These are phyloP conservation scores for bread wheat (Triticum aestivum) DNA, from an alignment of 176 grass and related monocot genomes.

Conservation along the genomic window IWGSC_CS_RefSeq_v2.1 NC_057800.1:445677261-445677760, in stretches of 20 bases:
- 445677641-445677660: too few relatives aligned
- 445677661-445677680: too few relatives aligned
- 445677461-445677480: neutral
- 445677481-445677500: neutral
- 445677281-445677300: slow-evolving; percentile 17
- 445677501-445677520: neutral
- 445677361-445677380: neutral
- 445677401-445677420: neutral
- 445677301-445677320: neutral
- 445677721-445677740: too few relatives aligned
- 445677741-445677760: too few relatives aligned
- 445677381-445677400: neutral
- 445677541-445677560: neutral
- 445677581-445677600: too few relatives aligned
- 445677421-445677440: neutral
- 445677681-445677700: too few relatives aligned
- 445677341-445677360: neutral
- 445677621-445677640: too few relatives aligned
- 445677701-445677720: too few relatives aligned
- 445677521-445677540: neutral
- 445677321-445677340: neutral
- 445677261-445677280: slow-evolving; percentile 51
- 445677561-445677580: too few relatives aligned
- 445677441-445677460: neutral
- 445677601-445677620: too few relatives aligned